phyloP scores from a whole-genome alignment of 75 land plant genomes.

The Isoetes taiwanensis region DNA sequence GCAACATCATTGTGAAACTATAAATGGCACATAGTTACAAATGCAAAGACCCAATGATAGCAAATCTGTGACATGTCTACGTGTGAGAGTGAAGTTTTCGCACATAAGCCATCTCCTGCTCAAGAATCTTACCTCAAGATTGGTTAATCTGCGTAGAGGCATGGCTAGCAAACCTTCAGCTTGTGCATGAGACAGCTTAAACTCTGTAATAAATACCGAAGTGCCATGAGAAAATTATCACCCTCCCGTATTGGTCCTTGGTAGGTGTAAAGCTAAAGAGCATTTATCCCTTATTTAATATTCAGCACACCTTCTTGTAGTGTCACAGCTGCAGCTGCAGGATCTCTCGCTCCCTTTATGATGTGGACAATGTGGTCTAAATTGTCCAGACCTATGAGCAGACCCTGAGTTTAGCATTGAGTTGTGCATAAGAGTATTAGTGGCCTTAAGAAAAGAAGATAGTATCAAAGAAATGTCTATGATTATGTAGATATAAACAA shows the following conservation, averaged over 20 bases:
- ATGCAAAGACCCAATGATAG: neutral
- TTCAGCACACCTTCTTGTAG: constrained; percentile 44
- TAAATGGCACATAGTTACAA: neutral
- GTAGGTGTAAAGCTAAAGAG: too few relatives aligned
- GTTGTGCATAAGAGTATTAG: too few relatives aligned
- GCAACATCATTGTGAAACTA: constrained; percentile 14
- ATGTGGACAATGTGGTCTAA: constrained; percentile 58
- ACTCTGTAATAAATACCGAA: constrained; percentile 44
- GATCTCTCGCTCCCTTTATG: constrained; percentile 46
- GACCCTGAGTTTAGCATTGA: too few relatives aligned
- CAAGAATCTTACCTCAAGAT: constrained; percentile 80
- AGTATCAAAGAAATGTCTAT: too few relatives aligned
- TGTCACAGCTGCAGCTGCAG: constrained; percentile 35
- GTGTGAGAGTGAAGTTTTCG: neutral
- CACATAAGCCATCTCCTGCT: too few relatives aligned
- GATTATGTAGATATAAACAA: too few relatives aligned
- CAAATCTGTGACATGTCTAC: neutral
- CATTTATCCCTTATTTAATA: too few relatives aligned
- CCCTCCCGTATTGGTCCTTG: too few relatives aligned
- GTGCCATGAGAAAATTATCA: too few relatives aligned
- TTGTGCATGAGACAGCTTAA: constrained; percentile 51
- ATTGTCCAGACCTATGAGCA: constrained; percentile 75
- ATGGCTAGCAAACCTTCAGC: constrained; percentile 84
- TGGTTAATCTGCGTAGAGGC: constrained; percentile 66
- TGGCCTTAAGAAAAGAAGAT: too few relatives aligned